Evolutionary conservation across 345 rosid species (phyloP), one percentile per base, ranked within the genome.

Genomic region (Turnera subulata): DNA sequence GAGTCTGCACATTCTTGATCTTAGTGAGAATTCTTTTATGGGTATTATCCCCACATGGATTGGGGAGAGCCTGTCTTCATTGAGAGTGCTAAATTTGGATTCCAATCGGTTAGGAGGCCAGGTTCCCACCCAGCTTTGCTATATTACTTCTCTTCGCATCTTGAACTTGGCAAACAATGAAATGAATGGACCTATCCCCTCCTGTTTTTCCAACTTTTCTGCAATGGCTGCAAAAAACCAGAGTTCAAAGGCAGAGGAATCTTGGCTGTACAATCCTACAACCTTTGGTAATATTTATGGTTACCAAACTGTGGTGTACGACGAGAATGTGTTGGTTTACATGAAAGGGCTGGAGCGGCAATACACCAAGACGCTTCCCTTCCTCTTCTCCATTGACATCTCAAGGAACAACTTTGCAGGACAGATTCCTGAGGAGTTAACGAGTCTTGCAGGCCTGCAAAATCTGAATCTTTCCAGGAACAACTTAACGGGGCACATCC

Each of bases 401-500:
- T 63, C 67, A 11, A 35, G 42, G 8, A 63, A 63, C 29, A 20
- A 18, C n/a, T 44, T 63, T 18, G 64, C 45, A 19, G 88, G 84
- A 32, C 42, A 16, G 8, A 60, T 83, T 46, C 89, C 82, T 10
- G 52, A 55, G 0, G 61, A 55, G 23, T 6, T 76, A 0, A 70
- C 67, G 49, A 32, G 5, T 1, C 56, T 80, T 10, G 50, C 42
- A 33, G 64, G 67, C 1, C 75, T 82, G 1, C 7, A 25, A 6
- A 0, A 44, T 11, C 24, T 85, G 67, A 68, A 78, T 64, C 10
- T 79, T 40, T 79, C 84, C 1, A 11, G 42, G 17, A 58, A 10
- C 71, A 59, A 47, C 43, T 63, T 81, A 8, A 35, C 9, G 5
- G 75, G 78, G 40, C 52, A 57, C 25, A 73, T 81, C 21, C 66